Base-by-base conservation (phyloP, 306 rosid species). In the Corylus americana region DNA sequence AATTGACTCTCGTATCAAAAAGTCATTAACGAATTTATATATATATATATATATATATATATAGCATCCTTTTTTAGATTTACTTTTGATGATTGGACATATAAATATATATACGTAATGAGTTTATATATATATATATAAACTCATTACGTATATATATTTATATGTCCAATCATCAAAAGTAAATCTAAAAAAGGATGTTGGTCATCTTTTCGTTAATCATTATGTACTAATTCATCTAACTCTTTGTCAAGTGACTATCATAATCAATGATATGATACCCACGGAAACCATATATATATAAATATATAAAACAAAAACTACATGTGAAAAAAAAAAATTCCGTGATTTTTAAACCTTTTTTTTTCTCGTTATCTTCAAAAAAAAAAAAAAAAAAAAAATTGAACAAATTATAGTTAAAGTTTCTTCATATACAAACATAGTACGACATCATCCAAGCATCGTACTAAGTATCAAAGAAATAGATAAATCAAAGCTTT, bases 1-100 rank as follows among this genome's bases (percentile, higher is more conserved):
- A 79, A 77, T 67, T 84, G 88, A 85, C 80, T 45, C 12, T 79
- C 42, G 77, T 73, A 55, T 44, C 29, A n/a, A 73, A 63, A 31
- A 31, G 35, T 31, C 35, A 31, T 31, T 31, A 1, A 31, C 35
- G 2, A 1, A 31, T 31, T 31, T 31, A 31, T 31, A 31, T 31
- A 1, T 31, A 31, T 29, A 29, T 29, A 29, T 29, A 29, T 29
- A 29, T 29, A 29, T 29, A 29, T 29, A 29, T 29, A 29, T 29
- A 29, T 31, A 31, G 0, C 22, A 22, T 22, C 22, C 22, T 22
- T 22, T 22, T 22, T 22, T 22, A 22, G 22, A 22, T 22, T 22
- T 22, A 22, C 22, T 22, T 22, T 22, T 22, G 22, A 22, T 22
- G 22, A 22, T 22, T 22, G 22, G 22, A 22, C 22, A 22, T 22